Conservation (phyloP, 352 stramenopile species). For the Saprolegnia parasitica region DNA sequence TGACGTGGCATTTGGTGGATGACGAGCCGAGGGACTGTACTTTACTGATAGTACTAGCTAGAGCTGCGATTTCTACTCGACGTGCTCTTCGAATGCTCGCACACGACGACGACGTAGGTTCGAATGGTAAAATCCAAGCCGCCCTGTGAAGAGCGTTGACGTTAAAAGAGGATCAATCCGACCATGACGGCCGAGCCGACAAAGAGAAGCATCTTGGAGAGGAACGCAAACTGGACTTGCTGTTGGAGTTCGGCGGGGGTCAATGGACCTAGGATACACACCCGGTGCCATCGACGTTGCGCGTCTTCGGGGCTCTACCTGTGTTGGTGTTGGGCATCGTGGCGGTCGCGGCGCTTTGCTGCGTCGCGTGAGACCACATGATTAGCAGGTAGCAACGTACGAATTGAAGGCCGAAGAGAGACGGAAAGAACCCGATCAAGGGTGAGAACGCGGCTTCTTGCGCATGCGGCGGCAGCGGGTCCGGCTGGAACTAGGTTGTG, state of each 20-base stretch:
- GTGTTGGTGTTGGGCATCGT: constrained; percentile 38
- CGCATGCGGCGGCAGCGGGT: background rate
- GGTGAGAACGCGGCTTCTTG: constrained; percentile 43
- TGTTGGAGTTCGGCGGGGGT: constrained; percentile 50
- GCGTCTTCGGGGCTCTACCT: background rate
- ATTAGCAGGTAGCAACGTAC: constrained; percentile 32
- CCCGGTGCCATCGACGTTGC: background rate
- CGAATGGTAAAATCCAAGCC: too few relatives aligned
- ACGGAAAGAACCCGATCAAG: constrained; percentile 79
- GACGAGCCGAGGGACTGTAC: too few relatives aligned
- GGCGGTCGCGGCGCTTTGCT: constrained; percentile 6
- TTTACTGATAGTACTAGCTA: too few relatives aligned
- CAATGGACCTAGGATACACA: constrained; percentile 39
- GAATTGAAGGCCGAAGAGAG: constrained; percentile 71
- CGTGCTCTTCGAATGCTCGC: too few relatives aligned
- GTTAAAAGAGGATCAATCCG: constrained; percentile 61
- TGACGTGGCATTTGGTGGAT: too few relatives aligned
- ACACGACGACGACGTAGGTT: too few relatives aligned
- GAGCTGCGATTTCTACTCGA: too few relatives aligned
- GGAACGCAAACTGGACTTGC: constrained; percentile 66
- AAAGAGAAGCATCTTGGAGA: constrained; percentile 66
- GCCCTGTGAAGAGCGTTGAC: background rate
- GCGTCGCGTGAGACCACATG: background rate
- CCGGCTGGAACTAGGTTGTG: background rate
- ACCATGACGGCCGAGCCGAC: constrained; percentile 68